phyloP scores from a whole-genome alignment of 306 rosid genomes.

The Rubus idaeus region DNA sequence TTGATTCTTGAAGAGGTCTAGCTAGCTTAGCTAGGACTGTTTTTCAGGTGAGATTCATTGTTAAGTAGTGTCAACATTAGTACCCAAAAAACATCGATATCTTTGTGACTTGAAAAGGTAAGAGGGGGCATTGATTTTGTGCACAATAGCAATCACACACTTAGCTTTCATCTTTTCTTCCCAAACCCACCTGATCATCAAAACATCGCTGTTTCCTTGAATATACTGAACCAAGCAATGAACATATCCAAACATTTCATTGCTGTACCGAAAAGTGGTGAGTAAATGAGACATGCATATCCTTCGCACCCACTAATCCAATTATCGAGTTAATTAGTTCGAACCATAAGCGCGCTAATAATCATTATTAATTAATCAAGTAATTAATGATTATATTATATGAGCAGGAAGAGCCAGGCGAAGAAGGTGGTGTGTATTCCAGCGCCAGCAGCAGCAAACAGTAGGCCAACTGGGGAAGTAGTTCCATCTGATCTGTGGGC shows the following conservation, averaged over 20 bases:
- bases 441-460: conserved; percentile 87
- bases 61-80: conserved; percentile 28
- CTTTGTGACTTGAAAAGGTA: conserved; percentile 37
- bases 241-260: background rate
- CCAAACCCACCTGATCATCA: conserved; percentile 29
- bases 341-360: background rate
- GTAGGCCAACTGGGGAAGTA: conserved; percentile 86
- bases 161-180: conserved; percentile 45
- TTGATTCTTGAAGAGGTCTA: background rate
- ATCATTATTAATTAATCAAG: background rate
- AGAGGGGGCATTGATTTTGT: conserved; percentile 23
- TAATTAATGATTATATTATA: background rate
- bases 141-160: conserved; percentile 39
- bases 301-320: background rate
- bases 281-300: background rate
- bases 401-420: conserved; percentile 71
- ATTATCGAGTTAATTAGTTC: background rate
- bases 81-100: conserved; percentile 10
- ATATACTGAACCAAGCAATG: background rate
- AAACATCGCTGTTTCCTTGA: conserved; percentile 9
- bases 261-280: background rate
- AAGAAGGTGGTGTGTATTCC: conserved; percentile 93
- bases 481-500: conserved; percentile 99
- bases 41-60: conserved; percentile 21
- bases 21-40: background rate